A percentile compares a stretch with the other conserved stretches of the same genome.
phyloP scores from a whole-genome alignment of 345 rosid genomes.

The Citrus maxima region DNA sequence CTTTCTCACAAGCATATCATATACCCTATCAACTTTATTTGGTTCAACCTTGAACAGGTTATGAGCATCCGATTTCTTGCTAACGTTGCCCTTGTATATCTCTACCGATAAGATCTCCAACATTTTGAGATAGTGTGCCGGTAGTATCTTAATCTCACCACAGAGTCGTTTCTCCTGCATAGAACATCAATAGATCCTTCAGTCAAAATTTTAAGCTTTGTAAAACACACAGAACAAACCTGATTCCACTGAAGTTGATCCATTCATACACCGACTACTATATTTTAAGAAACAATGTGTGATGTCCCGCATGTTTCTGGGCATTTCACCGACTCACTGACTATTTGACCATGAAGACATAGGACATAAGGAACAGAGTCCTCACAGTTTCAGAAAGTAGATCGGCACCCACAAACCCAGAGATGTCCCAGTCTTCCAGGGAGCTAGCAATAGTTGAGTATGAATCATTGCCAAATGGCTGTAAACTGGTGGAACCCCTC shows the following conservation, averaged over 20 bases:
- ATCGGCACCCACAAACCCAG: constrained; percentile 4
- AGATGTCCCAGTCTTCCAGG: constrained; percentile 21
- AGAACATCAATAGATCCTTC: background rate
- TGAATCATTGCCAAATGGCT: constrained; percentile 41
- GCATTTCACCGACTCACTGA: no score
- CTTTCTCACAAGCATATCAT: constrained; percentile 73
- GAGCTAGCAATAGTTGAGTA: constrained; percentile 35
- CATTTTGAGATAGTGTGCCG: constrained; percentile 82
- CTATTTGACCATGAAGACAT: background rate
- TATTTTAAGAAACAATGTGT: background rate
- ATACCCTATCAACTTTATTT: constrained; percentile 73
- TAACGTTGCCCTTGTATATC: constrained; percentile 60
- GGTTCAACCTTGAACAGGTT: constrained; percentile 72
- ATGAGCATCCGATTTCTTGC: constrained; percentile 78
- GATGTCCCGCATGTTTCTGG: no score
- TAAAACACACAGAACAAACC: background rate
- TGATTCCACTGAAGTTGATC: no score
- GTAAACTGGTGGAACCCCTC: constrained; percentile 33
- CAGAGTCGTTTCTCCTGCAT: constrained; percentile 78
- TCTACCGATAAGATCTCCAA: constrained; percentile 58
- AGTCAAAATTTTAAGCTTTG: background rate
- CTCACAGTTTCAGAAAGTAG: constrained; percentile 14
- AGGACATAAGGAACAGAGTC: background rate
- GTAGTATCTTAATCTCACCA: constrained; percentile 66
- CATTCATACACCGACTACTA: background rate